phyloP scores from a whole-genome alignment of 192 early-diverging fungal genomes.

The Umbelopsis isabellina region DNA sequence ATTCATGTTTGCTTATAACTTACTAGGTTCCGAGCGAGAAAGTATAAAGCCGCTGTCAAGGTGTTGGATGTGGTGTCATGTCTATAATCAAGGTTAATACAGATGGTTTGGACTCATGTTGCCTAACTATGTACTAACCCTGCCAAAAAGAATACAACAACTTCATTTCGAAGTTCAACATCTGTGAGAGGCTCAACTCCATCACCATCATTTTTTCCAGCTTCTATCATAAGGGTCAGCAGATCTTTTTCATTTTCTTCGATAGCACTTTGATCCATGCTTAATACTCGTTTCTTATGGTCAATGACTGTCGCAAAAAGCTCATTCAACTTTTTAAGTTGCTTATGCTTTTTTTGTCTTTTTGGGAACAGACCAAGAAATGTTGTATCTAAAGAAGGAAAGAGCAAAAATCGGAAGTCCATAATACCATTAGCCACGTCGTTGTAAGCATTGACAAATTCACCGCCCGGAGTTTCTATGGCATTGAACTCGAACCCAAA shows the following conservation, averaged over 20 bases:
- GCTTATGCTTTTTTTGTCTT: conserved; percentile 42
- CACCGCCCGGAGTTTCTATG: conserved; percentile 8
- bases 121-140: neutral
- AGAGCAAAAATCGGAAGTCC: conserved; percentile 49
- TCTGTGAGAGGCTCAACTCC: neutral
- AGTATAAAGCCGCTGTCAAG: conserved; percentile 44
- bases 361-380: conserved; percentile 31
- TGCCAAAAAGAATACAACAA: conserved; percentile 1
- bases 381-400: conserved; percentile 52
- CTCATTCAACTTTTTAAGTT: conserved; percentile 28
- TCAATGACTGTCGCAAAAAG: conserved; percentile 48
- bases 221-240: conserved; percentile 61
- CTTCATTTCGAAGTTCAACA: conserved; percentile 27
- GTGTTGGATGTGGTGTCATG: conserved; percentile 52
- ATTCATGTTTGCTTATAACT: neutral
- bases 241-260: conserved; percentile 39
- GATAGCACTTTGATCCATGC: conserved; percentile 18
- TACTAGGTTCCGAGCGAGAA: conserved; percentile 37
- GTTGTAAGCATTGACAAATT: conserved; percentile 27
- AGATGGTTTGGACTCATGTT: neutral
- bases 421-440: conserved; percentile 17
- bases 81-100: conserved; percentile 41
- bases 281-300: conserved; percentile 30
- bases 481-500: conserved; percentile 49
- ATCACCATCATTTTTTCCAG: conserved; percentile 41